Conservation (phyloP, 2,329 filamentous ascomycete species). For the Beauveria asiatica region DNA sequence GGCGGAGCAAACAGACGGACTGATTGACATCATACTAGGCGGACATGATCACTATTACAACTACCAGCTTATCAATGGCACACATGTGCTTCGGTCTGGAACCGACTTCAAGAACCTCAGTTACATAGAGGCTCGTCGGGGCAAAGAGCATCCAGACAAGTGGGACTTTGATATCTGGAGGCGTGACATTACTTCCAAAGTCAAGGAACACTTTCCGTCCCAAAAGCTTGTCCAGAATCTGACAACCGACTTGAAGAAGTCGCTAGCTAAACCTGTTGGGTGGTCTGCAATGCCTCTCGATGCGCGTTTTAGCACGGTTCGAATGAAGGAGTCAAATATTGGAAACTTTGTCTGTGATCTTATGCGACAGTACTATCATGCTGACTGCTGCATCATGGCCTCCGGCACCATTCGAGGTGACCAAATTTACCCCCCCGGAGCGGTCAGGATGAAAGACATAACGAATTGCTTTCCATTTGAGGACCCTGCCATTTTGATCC, state of each 20-base stretch:
- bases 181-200: slow-evolving; percentile 61
- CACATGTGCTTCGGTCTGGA: slow-evolving; percentile 77
- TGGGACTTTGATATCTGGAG: slow-evolving; percentile 77
- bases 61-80: slow-evolving; percentile 68
- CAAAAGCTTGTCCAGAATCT: slow-evolving; percentile 57
- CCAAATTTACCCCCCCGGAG: slow-evolving; percentile 76
- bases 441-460: slow-evolving; percentile 72
- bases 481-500: slow-evolving; percentile 74
- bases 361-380: slow-evolving; percentile 73
- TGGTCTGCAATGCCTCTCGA: slow-evolving; percentile 76
- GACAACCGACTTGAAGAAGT: slow-evolving; percentile 64
- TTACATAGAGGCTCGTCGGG: slow-evolving; percentile 70
- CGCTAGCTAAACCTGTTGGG: slow-evolving; percentile 73
- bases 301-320: slow-evolving; percentile 75
- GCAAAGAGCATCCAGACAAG: slow-evolving; percentile 31
- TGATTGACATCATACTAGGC: slow-evolving; percentile 78
- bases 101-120: slow-evolving; percentile 90
- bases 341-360: slow-evolving; percentile 89
- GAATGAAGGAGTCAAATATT: slow-evolving; percentile 69
- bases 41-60: slow-evolving; percentile 87
- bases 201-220: slow-evolving; percentile 55
- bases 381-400: slow-evolving; percentile 79
- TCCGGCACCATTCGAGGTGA: slow-evolving; percentile 81
- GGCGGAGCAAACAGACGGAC: slow-evolving; percentile 61
- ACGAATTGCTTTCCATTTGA: slow-evolving; percentile 89